Base-by-base conservation (phyloP, 768 basidiomycete species). In the Kwoniella sp. region DNA sequence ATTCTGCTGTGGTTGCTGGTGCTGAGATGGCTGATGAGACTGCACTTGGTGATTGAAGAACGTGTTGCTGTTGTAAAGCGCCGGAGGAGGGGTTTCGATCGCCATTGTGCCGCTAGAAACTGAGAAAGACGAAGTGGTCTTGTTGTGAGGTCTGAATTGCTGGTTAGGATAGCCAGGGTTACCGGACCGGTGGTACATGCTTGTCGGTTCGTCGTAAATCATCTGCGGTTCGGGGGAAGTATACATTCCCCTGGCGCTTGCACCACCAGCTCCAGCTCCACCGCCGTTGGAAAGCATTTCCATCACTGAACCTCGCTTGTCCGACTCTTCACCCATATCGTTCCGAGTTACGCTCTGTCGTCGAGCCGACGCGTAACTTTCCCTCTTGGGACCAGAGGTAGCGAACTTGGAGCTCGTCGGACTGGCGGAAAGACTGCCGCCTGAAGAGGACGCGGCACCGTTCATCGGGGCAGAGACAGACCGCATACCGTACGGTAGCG, bases 111-210 rank as follows among this genome's bases (percentile, higher is more conserved):
- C 67, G 25, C 62, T 68, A 19, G 74, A 73, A n/a, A 60, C 60
- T 12, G 74, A 76, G 8, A 72, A 55, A 19, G 70, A 64, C 22
- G 72, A 73, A 6, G 64, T 60, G 7, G 72, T 70, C 57, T 76
- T 76, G 59, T 69, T 74, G 36, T 67, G 58, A 0, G 68, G 66
- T 40, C 70, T 62, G 58, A 46, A 63, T 88, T 30, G 86, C 90
- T 0, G 83, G 92, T 61, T 87, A 0, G 95, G 94, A 77, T 93
- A 96, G 79, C 88, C 91, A 10, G 17, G 22, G 86, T 90, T 10
- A 90, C 90, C 0, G 92, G 95, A 76, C 86, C 88, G 15, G 81
- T 96, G 15, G 81, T 96, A 30, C 93, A 91, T 91, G 82, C 87
- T 47, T 91, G 91, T 33, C 19, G 58, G 48, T 33, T 56, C 64